A percentile compares a stretch with the other conserved stretches of the same genome.
Conservation (phyloP, 2,329 filamentous ascomycete genomes). For the Plectosphaerella cucumerina region DNA sequence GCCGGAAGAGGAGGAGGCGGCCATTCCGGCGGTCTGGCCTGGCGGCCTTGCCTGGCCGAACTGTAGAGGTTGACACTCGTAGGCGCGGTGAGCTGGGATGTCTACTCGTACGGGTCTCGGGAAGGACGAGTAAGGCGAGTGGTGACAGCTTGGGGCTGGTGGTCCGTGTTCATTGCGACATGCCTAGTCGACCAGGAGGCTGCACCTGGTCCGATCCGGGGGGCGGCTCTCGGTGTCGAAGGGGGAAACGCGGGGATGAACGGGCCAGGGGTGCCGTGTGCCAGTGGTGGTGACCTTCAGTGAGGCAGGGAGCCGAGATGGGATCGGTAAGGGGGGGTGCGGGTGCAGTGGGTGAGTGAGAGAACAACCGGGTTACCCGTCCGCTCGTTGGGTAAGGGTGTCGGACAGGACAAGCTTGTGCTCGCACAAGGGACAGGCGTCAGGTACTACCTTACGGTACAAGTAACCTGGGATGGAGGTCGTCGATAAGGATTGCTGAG, state of each 20-base stretch:
- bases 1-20: slow-evolving; percentile 38
- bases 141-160: background rate
- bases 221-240: background rate
- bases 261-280: background rate
- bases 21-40: slow-evolving; percentile 25
- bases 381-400: too few relatives aligned
- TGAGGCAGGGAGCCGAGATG: too few relatives aligned
- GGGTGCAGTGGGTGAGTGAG: too few relatives aligned
- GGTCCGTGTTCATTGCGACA: background rate
- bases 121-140: background rate
- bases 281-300: too few relatives aligned
- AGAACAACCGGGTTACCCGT: too few relatives aligned
- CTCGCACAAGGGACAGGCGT: too few relatives aligned
- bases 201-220: too few relatives aligned
- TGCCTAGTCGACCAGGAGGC: background rate
- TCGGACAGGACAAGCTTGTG: too few relatives aligned
- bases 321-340: too few relatives aligned
- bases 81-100: background rate
- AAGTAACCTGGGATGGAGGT: too few relatives aligned
- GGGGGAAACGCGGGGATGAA: background rate
- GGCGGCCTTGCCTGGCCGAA: background rate
- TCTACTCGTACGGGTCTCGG: background rate
- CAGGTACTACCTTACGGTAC: too few relatives aligned
- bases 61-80: background rate
- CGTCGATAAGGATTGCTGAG: too few relatives aligned